These are phyloP conservation scores for Nemania serpens DNA, from an alignment of 2,329 filamentous ascomycete genomes.

Conservation along the genomic window DNA sequence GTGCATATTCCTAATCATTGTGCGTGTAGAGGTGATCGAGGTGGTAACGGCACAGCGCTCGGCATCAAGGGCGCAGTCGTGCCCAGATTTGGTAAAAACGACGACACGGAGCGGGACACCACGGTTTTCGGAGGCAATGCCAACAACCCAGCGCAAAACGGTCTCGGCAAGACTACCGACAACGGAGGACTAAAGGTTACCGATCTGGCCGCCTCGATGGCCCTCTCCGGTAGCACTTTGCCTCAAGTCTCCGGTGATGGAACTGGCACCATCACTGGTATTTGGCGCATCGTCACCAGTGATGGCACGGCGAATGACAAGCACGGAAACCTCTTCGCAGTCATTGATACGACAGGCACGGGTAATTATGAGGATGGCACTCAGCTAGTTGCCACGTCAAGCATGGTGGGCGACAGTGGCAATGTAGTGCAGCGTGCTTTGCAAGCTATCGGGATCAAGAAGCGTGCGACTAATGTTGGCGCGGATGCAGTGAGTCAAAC, in stretches of 20 bases:
- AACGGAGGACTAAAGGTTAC: constrained; percentile 15
- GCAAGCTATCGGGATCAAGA: constrained; percentile 15
- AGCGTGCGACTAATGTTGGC: constrained; percentile 18
- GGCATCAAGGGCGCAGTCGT: constrained; percentile 17
- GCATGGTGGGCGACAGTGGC: constrained; percentile 14
- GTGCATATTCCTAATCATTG: background rate
- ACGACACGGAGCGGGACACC: constrained; percentile 15
- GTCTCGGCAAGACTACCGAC: constrained; percentile 17
- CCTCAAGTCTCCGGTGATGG: constrained; percentile 21
- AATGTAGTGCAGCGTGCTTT: constrained; percentile 20
- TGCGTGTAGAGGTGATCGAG: constrained; percentile 14
- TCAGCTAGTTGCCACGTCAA: constrained; percentile 5
- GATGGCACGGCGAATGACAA: constrained; percentile 21
- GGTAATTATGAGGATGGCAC: constrained; percentile 13
- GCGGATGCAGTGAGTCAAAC: constrained; percentile 16
- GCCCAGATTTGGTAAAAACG: constrained; percentile 16
- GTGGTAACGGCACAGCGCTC: constrained; percentile 21
- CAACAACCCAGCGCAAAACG: constrained; percentile 13
- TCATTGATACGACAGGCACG: constrained; percentile 18
- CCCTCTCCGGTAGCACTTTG: constrained; percentile 9
- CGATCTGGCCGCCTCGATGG: constrained; percentile 14
- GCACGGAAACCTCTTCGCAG: constrained; percentile 16
- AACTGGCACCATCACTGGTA: constrained; percentile 10
- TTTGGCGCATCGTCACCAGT: constrained; percentile 22
- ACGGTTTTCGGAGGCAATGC: constrained; percentile 20